Conservation (phyloP, 352 stramenopile genomes). For the Discostella stelligera region DNA sequence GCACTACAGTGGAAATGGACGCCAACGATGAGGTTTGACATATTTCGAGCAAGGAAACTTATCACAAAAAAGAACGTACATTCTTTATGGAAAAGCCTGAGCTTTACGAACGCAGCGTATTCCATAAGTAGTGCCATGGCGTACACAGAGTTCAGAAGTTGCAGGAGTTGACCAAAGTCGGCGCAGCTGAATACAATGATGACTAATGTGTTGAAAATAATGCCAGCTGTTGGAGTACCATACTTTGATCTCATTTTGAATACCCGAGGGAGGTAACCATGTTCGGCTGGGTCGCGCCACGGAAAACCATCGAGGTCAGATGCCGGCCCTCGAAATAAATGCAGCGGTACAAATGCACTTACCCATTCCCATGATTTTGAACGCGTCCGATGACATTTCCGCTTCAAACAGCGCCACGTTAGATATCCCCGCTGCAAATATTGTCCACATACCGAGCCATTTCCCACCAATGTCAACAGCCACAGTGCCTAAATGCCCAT, state of each 20-base stretch:
- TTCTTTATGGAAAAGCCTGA: conserved; percentile 58
- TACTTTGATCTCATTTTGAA: conserved; percentile 83
- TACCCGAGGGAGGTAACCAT: conserved; percentile 86
- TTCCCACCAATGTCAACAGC: conserved; percentile 85
- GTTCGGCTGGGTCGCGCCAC: conserved; percentile 69
- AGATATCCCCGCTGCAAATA: conserved; percentile 86
- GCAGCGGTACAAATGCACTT: not conserved
- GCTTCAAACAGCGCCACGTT: conserved; percentile 93
- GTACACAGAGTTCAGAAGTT: conserved; percentile 92
- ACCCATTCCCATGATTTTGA: conserved; percentile 87
- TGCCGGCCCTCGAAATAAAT: not conserved
- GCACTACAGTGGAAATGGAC: conserved; percentile 13
- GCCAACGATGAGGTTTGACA: not conserved
- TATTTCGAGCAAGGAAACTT: not conserved
- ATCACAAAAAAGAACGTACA: conserved; percentile 14
- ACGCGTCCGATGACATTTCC: conserved; percentile 92
- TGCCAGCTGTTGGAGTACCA: conserved; percentile 83
- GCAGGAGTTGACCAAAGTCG: conserved; percentile 76
- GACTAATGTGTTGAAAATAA: conserved; percentile 88
- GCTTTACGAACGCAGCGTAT: conserved; percentile 88
- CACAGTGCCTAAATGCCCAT: conserved; percentile 90
- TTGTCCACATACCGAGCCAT: conserved; percentile 88
- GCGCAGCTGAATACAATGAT: conserved; percentile 85
- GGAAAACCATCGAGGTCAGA: not conserved
- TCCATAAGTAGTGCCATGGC: conserved; percentile 88